Conservation (phyloP, 2,329 filamentous ascomycete species). For the Diaporthe ilicicola region DNA sequence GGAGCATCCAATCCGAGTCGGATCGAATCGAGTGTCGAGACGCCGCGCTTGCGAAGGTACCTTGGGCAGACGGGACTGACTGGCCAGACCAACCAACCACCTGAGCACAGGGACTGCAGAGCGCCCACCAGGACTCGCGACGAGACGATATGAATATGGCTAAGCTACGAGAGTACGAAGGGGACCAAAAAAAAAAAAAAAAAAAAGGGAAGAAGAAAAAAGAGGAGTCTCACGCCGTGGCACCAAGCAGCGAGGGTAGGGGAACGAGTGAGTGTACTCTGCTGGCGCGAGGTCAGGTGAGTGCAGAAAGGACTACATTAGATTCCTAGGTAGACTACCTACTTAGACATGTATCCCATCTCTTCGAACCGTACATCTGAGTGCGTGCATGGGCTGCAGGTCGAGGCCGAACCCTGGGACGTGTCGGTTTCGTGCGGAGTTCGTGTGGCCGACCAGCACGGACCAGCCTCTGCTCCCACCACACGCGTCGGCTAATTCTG, state of each 20-base stretch:
- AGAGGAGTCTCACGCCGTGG: neutral
- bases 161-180: neutral
- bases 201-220: neutral
- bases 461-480: neutral
- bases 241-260: neutral
- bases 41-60: neutral
- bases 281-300: conserved; percentile 30
- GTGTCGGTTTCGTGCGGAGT: conserved; percentile 33
- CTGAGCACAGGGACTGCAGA: neutral
- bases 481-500: conserved; percentile 9
- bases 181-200: neutral
- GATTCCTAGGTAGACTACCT: neutral
- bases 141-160: neutral
- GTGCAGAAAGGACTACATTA: neutral
- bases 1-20: neutral
- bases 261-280: neutral
- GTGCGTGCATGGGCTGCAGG: conserved; percentile 40
- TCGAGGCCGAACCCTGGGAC: conserved; percentile 34
- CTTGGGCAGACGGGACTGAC: neutral
- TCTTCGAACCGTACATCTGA: conserved; percentile 36
- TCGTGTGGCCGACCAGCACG: conserved; percentile 21
- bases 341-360: conserved; percentile 16
- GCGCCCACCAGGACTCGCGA: neutral
- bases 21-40: neutral
- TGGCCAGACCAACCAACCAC: neutral